phyloP scores from a whole-genome alignment of 805 yeast species.

The Gaillardinia entomophila region DNA sequence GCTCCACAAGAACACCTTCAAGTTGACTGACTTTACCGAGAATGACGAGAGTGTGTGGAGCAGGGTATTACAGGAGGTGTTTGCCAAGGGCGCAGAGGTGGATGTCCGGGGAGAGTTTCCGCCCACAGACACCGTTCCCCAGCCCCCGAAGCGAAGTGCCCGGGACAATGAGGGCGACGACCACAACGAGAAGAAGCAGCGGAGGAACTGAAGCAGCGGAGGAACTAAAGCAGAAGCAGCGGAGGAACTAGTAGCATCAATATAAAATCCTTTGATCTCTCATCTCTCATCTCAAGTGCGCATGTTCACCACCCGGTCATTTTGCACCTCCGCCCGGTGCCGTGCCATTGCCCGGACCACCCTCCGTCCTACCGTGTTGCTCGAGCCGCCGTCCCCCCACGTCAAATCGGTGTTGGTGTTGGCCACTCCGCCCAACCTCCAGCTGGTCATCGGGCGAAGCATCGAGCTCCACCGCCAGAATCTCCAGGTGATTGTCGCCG shows the following conservation, averaged over 20 bases:
- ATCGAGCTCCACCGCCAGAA: conserved; percentile 17
- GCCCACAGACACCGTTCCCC: neutral
- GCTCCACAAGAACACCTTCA: conserved; percentile 62
- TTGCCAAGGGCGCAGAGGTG: conserved; percentile 29
- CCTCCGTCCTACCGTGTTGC: neutral
- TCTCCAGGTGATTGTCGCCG: conserved; percentile 36
- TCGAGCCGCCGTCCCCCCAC: conserved; percentile 1
- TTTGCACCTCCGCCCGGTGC: too few relatives aligned
- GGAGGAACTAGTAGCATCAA: neutral
- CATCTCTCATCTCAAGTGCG: too few relatives aligned
- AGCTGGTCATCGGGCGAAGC: conserved; percentile 23
- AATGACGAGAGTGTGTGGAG: conserved; percentile 67
- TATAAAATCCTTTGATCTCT: too few relatives aligned
- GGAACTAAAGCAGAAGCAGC: conserved; percentile 2
- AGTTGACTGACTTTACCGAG: conserved; percentile 57
- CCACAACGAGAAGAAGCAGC: conserved; percentile 2
- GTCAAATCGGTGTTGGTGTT: conserved; percentile 25
- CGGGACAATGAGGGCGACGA: conserved; percentile 4
- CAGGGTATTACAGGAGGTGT: conserved; percentile 49
- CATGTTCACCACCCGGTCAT: too few relatives aligned
- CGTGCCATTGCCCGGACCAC: too few relatives aligned
- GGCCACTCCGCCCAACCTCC: conserved; percentile 30
- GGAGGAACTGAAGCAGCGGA: conserved; percentile 2
- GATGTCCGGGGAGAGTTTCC: conserved; percentile 19
- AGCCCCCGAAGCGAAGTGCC: conserved; percentile 4